phyloP scores from a whole-genome alignment of 495 filamentous ascomycete species.

The Entonaema liquescens region DNA sequence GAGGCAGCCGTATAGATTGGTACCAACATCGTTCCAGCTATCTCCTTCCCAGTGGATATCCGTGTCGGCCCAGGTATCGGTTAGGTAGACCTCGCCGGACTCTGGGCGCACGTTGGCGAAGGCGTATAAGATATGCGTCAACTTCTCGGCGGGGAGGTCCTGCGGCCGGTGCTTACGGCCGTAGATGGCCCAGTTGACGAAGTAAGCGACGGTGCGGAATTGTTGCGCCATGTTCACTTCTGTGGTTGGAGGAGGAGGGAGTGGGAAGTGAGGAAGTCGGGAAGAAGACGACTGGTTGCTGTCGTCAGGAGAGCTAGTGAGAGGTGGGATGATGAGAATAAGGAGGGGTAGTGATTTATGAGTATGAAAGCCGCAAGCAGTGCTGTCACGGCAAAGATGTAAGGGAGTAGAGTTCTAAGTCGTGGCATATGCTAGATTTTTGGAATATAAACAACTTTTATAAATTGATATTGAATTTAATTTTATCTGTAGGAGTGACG shows the following conservation, averaged over 20 bases:
- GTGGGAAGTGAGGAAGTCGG: neutral
- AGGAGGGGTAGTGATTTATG: conserved; percentile 20
- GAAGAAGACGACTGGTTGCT: conserved; percentile 14
- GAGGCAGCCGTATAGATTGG: conserved; percentile 87
- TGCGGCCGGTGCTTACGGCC: conserved; percentile 85
- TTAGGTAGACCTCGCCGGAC: conserved; percentile 73
- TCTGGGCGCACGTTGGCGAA: conserved; percentile 71
- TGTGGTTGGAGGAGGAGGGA: neutral
- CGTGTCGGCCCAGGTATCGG: conserved; percentile 85
- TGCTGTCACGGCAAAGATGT: conserved; percentile 20
- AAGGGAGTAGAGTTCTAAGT: conserved; percentile 15
- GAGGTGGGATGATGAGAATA: conserved; percentile 5
- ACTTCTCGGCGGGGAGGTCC: conserved; percentile 81
- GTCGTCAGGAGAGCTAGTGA: neutral
- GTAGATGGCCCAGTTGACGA: conserved; percentile 95
- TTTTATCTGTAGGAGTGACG: neutral
- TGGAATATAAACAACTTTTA: conserved; percentile 3
- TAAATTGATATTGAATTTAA: conserved; percentile 17
- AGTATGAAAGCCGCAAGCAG: conserved; percentile 20
- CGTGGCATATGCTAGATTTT: conserved; percentile 15
- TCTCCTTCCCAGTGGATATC: conserved; percentile 91
- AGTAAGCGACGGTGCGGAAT: conserved; percentile 81
- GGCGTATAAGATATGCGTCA: conserved; percentile 87
- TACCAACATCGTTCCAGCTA: conserved; percentile 73
- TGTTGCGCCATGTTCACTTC: conserved; percentile 55